phyloP scores from a whole-genome alignment of 2,329 filamentous ascomycete genomes.

The Ascochyta pisi region DNA sequence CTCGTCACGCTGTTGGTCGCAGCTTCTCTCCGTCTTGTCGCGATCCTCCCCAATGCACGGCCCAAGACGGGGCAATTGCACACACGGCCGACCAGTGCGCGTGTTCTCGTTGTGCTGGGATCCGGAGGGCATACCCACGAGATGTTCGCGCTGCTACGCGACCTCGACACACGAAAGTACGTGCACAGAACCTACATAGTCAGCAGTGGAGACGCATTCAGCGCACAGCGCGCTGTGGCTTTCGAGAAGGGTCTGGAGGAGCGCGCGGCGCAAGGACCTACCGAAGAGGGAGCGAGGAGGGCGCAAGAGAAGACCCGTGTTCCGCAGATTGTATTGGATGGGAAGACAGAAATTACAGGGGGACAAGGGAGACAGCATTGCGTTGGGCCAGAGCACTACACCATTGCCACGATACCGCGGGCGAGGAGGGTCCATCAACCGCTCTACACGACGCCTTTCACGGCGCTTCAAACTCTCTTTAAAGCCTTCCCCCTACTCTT shows the following conservation, averaged over 20 bases:
- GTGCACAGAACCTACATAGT: constrained; percentile 81
- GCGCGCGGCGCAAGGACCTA: constrained; percentile 10
- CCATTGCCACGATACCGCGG: constrained; percentile 73
- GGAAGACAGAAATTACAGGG: constrained; percentile 1
- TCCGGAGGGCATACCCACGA: constrained; percentile 95
- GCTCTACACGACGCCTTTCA: constrained; percentile 74
- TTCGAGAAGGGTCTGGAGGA: constrained; percentile 62
- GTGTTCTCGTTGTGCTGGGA: constrained; percentile 83
- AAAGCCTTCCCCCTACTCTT: constrained; percentile 66
- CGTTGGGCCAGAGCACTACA: constrained; percentile 57
- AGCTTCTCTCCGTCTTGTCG: constrained; percentile 48
- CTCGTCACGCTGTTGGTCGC: constrained; percentile 44
- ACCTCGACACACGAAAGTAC: constrained; percentile 55
- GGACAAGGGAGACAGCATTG: constrained; percentile 12
- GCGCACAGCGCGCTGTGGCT: constrained; percentile 66
- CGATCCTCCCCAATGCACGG: constrained; percentile 47
- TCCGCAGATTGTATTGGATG: constrained; percentile 4
- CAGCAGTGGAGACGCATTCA: constrained; percentile 77
- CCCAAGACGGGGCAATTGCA: constrained; percentile 25
- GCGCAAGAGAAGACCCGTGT: not conserved
- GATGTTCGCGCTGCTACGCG: constrained; percentile 83
- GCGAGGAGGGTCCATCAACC: constrained; percentile 85
- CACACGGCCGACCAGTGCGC: constrained; percentile 52
- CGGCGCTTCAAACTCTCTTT: constrained; percentile 69
- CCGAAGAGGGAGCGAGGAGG: not conserved